Evolutionary conservation across 1,139 yeast genomes (phyloP).

Genomic region (Zygotorulaspora mrakii): DNA sequence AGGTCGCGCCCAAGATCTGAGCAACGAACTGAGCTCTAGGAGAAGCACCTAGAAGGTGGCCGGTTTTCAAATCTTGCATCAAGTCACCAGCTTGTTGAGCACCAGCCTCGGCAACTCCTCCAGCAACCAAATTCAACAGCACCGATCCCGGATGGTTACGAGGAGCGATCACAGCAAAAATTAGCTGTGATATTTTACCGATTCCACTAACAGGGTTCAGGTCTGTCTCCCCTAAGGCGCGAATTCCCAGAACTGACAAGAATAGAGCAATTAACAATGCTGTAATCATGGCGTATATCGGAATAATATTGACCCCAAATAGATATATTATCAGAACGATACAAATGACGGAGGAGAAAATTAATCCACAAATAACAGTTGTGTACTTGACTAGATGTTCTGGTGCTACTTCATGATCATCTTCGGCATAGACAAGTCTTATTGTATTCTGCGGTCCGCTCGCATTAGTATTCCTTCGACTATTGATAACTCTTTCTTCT

Average conservation of each 20-base stretch:
- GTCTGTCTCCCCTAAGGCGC: conserved; percentile 96
- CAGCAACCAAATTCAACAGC: conserved; percentile 82
- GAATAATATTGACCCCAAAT: conserved; percentile 62
- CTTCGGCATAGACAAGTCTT: conserved; percentile 31
- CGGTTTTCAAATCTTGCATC: conserved; percentile 96
- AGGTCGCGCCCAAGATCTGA: conserved; percentile 79
- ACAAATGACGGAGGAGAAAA: conserved; percentile 64
- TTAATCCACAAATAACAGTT: conserved; percentile 57
- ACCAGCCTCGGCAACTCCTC: conserved; percentile 97
- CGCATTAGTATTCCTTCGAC: conserved; percentile 14
- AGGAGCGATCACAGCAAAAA: conserved; percentile 83
- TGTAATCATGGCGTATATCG: conserved; percentile 60
- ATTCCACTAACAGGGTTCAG: conserved; percentile 95
- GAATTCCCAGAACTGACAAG: conserved; percentile 78
- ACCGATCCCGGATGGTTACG: conserved; percentile 73
- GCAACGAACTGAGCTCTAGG: conserved; percentile 90
- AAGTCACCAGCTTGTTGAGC: conserved; percentile 98
- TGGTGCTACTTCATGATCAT: conserved; percentile 42
- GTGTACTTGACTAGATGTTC: conserved; percentile 50
- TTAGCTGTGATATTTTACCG: conserved; percentile 85
- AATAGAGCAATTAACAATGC: conserved; percentile 75
- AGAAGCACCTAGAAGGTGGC: conserved; percentile 86
- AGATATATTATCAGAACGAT: conserved; percentile 58
- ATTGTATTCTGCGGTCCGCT: conserved; percentile 25
- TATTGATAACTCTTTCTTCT: conserved; percentile 32